These are phyloP conservation scores for Ogataea dorogensis DNA, from an alignment of 805 yeast species.

Conservation along the genomic window DNA sequence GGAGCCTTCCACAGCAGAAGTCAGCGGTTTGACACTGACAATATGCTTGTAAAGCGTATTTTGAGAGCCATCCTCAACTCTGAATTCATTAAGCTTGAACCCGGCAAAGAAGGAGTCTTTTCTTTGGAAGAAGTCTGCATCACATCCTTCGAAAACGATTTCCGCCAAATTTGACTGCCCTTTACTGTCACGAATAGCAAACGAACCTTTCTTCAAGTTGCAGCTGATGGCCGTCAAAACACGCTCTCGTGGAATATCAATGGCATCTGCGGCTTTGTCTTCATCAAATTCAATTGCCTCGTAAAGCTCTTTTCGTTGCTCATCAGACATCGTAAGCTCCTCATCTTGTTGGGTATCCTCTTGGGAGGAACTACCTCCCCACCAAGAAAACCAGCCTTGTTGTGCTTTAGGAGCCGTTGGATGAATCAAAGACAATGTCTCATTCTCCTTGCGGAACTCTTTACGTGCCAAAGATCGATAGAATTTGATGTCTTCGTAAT, in stretches of 20 bases:
- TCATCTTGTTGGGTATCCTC: constrained; percentile 21
- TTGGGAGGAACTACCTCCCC: constrained; percentile 46
- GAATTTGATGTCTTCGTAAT: constrained; percentile 78
- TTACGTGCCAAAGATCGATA: constrained; percentile 78
- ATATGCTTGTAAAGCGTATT: constrained; percentile 80
- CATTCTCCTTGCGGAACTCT: constrained; percentile 55
- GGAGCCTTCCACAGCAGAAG: constrained; percentile 36
- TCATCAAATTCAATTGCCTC: constrained; percentile 94
- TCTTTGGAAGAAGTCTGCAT: constrained; percentile 68
- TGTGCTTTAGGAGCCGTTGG: constrained; percentile 8
- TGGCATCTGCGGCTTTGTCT: constrained; percentile 45
- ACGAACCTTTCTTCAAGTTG: constrained; percentile 71
- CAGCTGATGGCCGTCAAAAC: constrained; percentile 67
- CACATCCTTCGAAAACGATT: constrained; percentile 78
- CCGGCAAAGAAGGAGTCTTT: constrained; percentile 73
- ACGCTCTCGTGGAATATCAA: constrained; percentile 71
- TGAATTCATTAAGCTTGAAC: constrained; percentile 75
- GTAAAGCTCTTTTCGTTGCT: constrained; percentile 83
- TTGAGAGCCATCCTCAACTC: constrained; percentile 83
- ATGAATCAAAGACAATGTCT: constrained; percentile 18
- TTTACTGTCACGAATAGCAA: constrained; percentile 52
- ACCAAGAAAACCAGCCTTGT: constrained; percentile 66
- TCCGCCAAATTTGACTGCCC: constrained; percentile 59
- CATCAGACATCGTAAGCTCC: constrained; percentile 66
- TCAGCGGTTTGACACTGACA: constrained; percentile 73